Base-by-base conservation (phyloP, 805 yeast genomes). In the Kazachstania martiniae region DNA sequence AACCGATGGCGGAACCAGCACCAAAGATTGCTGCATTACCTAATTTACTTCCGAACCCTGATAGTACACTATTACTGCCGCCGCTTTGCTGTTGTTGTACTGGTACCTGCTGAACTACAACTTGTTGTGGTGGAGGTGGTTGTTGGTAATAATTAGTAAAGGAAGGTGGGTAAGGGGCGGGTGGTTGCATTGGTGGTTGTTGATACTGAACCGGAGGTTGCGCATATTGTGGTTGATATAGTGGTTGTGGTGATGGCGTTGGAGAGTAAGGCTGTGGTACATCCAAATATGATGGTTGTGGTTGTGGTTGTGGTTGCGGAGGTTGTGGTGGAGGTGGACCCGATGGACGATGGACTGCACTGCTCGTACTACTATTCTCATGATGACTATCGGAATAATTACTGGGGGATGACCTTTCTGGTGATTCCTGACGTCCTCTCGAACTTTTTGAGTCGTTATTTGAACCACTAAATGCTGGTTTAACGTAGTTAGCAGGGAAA, bases 21-120 rank as follows among this genome's bases (percentile, higher is more conserved):
- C 96, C 96, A 43, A 85, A 89, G 30, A 87, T 73, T 22, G 93
- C 87, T n/a, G 96, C 93, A 44, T 85, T 75, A 38, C 94, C 95
- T 37, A 87, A 61, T 58, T 83, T 79, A 41, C 81, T 68, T 17
- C 93, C 93, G 44, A 83, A 72, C 48, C 69, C 77, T 57, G 72
- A 73, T 37, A 77, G 41, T 14, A 45, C 51, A 14, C 53, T 55
- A 31, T 43, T 39, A 10, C 42, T 40, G 12, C 51, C 51, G n/a
- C 51, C 51, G 21, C 45, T 57, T 31, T 49, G 58, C 31, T 46
- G 56, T 19, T 45, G 61, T 31, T 46, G 61, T 28, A 46, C 59
- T 28, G 43, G 28, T 22, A 44, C 58, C 23, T 42, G 58, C 15
- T 40, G 52, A 4, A 12, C 16, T 4, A 29, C 23, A 5, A n/a